These are phyloP conservation scores for Cryptococcus deneoformans DNA, from an alignment of 1,284 basidiomycete genomes.

Conservation along the genomic window DNA sequence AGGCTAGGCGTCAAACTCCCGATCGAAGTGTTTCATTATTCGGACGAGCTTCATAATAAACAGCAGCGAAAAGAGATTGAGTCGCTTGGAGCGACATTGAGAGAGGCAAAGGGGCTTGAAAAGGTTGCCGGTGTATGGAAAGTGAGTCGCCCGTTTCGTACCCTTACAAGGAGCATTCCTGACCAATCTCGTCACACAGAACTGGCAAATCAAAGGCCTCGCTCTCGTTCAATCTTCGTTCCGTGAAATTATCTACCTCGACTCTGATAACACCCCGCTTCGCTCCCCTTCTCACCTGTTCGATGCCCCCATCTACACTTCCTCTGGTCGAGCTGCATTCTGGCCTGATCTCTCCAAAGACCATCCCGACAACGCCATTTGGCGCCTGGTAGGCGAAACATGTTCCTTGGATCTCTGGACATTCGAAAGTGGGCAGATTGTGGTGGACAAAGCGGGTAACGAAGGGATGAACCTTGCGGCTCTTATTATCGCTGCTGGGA, in stretches of 20 bases:
- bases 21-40: conserved; percentile 52
- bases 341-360: conserved; percentile 55
- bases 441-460: conserved; percentile 53
- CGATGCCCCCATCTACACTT: conserved; percentile 40
- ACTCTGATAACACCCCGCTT: conserved; percentile 50
- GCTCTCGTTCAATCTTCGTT: conserved; percentile 52
- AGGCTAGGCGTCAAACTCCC: conserved; percentile 44
- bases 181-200: conserved; percentile 28
- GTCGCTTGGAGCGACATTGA: conserved; percentile 41
- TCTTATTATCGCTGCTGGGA: conserved; percentile 47
- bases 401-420: conserved; percentile 47
- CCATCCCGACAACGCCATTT: conserved; percentile 53
- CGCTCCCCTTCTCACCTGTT: conserved; percentile 51
- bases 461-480: conserved; percentile 52
- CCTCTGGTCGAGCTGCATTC: conserved; percentile 50
- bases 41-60: conserved; percentile 44
- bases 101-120: conserved; percentile 29
- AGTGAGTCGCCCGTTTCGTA: conserved; percentile 9
- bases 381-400: conserved; percentile 51
- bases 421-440: conserved; percentile 51
- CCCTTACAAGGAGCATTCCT: background rate
- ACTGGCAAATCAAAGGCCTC: conserved; percentile 53
- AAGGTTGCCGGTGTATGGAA: conserved; percentile 41
- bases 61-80: conserved; percentile 37
- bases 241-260: conserved; percentile 47